A percentile compares a stretch with the other conserved stretches of the same genome.
These are phyloP conservation scores for Colletotrichum sp. DNA, from an alignment of 2,329 filamentous ascomycete species.

Conservation along the genomic window DNA sequence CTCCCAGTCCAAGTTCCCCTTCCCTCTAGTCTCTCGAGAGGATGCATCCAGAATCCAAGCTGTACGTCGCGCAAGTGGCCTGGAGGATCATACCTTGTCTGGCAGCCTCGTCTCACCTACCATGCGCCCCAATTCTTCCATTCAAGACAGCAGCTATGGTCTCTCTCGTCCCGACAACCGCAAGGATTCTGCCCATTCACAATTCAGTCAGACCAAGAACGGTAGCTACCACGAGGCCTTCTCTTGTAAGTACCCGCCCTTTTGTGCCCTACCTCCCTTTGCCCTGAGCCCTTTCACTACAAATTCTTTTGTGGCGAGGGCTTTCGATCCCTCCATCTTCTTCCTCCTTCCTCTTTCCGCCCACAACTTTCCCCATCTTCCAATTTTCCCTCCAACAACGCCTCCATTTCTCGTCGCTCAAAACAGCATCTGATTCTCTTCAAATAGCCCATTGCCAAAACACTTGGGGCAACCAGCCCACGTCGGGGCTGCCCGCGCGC, in stretches of 20 bases:
- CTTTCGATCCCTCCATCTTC: neutral
- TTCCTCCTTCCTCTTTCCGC: neutral
- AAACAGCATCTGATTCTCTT: neutral
- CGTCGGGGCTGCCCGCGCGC: neutral
- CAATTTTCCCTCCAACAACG: neutral
- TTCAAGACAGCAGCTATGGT: neutral
- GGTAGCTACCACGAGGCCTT: neutral
- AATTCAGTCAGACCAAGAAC: slow-evolving; percentile 3
- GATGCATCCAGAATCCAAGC: slow-evolving; percentile 16
- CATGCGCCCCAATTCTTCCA: neutral
- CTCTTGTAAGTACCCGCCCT: slow-evolving; percentile 2
- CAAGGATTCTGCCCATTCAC: slow-evolving; percentile 2
- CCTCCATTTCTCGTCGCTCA: neutral
- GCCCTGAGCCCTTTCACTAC: neutral
- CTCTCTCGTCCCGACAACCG: neutral
- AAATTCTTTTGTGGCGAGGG: neutral
- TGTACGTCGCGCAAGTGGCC: slow-evolving; percentile 18
- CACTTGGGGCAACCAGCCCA: neutral
- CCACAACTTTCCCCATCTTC: neutral
- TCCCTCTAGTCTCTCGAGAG: slow-evolving; percentile 7
- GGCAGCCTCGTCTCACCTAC: neutral
- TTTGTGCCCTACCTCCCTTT: neutral
- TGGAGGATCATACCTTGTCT: slow-evolving; percentile 22
- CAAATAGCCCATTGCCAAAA: neutral
- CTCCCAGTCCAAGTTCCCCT: neutral